Conservation (phyloP, 768 basidiomycete genomes). For the Serendipita indica region DNA sequence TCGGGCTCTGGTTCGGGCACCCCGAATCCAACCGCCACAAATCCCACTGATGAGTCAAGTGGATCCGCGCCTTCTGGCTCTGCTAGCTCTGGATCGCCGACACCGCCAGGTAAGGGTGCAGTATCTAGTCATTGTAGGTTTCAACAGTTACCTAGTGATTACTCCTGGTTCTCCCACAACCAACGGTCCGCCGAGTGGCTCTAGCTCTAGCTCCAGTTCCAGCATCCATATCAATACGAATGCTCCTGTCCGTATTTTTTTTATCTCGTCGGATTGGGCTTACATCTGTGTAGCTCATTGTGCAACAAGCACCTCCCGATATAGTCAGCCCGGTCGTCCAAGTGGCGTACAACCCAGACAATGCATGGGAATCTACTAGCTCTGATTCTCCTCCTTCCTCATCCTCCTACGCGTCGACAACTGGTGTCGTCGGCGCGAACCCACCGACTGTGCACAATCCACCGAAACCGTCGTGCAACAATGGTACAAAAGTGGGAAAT, state of each 20-base stretch:
- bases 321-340: neutral
- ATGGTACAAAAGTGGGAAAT: neutral
- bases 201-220: too few species aligned
- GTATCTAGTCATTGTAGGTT: too few species aligned
- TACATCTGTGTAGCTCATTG: neutral
- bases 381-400: neutral
- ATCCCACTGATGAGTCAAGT: too few species aligned
- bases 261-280: neutral
- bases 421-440: neutral
- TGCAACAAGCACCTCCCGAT: neutral
- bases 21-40: too few species aligned
- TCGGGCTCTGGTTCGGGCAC: too few species aligned
- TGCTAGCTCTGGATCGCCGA: too few species aligned
- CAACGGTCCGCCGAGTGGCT: too few species aligned
- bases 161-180: neutral
- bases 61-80: too few species aligned
- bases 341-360: neutral
- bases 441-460: neutral
- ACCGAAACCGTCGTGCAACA: neutral
- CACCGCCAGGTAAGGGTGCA: too few species aligned
- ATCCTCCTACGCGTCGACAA: neutral
- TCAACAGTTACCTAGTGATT: neutral
- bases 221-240: neutral
- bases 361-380: neutral
- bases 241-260: too few species aligned